phyloP scores from a whole-genome alignment of 108 stramenopile genomes.

The Phaeodactylum tricornutum region DNA sequence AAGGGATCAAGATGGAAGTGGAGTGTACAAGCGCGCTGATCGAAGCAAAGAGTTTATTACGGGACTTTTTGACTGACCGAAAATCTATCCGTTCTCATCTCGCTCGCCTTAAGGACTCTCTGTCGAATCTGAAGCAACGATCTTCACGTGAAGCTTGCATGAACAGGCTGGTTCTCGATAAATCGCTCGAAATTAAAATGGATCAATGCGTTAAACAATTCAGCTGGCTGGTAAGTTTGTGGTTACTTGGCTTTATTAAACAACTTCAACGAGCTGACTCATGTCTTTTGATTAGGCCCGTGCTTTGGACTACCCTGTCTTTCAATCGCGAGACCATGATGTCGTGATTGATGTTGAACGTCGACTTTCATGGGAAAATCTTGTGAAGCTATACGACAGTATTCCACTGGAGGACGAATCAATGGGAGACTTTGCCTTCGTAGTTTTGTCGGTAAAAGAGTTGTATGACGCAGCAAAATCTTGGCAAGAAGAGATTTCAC shows the following conservation, averaged over 20 bases:
- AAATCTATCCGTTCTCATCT: conserved; percentile 31
- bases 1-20: conserved; percentile 27
- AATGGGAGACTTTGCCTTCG: conserved; percentile 37
- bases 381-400: conserved; percentile 26
- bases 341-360: background rate
- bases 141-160: no score
- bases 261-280: background rate
- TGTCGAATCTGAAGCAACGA: conserved; percentile 24
- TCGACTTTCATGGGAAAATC: conserved; percentile 28
- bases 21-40: conserved; percentile 16
- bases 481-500: conserved; percentile 45
- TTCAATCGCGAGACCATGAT: conserved; percentile 3
- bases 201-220: conserved; percentile 30
- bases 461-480: conserved; percentile 33
- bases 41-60: conserved; percentile 25
- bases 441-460: conserved; percentile 33
- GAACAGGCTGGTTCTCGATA: conserved; percentile 18
- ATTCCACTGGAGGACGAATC: conserved; percentile 15
- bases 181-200: conserved; percentile 19
- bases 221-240: conserved; percentile 44
- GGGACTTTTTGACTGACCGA: conserved; percentile 19
- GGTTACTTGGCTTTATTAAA: conserved; percentile 10
- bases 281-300: conserved; percentile 8
- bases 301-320: conserved; percentile 19
- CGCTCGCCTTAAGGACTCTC: conserved; percentile 21